Conservation (phyloP, 2,329 filamentous ascomycete species). For the Exserohilum turcica region DNA sequence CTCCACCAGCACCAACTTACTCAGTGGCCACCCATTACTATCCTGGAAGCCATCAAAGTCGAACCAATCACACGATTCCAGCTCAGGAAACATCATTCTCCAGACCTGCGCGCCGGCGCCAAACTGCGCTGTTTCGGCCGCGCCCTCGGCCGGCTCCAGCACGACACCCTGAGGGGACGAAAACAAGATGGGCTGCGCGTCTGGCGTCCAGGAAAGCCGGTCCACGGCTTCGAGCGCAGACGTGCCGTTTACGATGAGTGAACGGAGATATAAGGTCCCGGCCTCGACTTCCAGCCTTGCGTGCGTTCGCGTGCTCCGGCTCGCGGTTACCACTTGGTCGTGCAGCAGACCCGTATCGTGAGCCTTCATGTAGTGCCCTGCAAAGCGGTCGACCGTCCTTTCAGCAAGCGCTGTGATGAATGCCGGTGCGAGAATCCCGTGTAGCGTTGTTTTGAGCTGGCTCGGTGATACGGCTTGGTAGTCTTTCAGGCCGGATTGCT, state of each 20-base stretch:
- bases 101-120: slow-evolving; percentile 34
- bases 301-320: slow-evolving; percentile 20
- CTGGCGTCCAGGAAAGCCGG: slow-evolving; percentile 29
- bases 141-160: slow-evolving; percentile 35
- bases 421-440: slow-evolving; percentile 34
- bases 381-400: slow-evolving; percentile 23
- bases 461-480: slow-evolving; percentile 28
- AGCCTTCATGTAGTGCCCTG: slow-evolving; percentile 28
- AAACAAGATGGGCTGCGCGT: slow-evolving; percentile 23
- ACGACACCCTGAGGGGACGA: slow-evolving; percentile 30
- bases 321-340: slow-evolving; percentile 18
- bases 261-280: slow-evolving; percentile 35
- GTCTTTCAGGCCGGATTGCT: slow-evolving; percentile 19
- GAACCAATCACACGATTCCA: slow-evolving; percentile 38
- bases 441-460: slow-evolving; percentile 19
- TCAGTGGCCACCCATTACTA: slow-evolving; percentile 38
- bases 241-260: slow-evolving; percentile 35
- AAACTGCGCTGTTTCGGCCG: slow-evolving; percentile 29
- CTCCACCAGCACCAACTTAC: slow-evolving; percentile 36
- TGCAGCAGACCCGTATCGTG: slow-evolving; percentile 26
- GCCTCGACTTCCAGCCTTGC: slow-evolving; percentile 33
- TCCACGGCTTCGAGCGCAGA: slow-evolving; percentile 38
- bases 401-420: slow-evolving; percentile 29
- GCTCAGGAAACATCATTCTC: slow-evolving; percentile 33
- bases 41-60: slow-evolving; percentile 45